Evolutionary conservation across 257 asterid genomes (phyloP), one percentile per base, ranked within the genome.

Genomic region (Leptodermis oblonga): DNA sequence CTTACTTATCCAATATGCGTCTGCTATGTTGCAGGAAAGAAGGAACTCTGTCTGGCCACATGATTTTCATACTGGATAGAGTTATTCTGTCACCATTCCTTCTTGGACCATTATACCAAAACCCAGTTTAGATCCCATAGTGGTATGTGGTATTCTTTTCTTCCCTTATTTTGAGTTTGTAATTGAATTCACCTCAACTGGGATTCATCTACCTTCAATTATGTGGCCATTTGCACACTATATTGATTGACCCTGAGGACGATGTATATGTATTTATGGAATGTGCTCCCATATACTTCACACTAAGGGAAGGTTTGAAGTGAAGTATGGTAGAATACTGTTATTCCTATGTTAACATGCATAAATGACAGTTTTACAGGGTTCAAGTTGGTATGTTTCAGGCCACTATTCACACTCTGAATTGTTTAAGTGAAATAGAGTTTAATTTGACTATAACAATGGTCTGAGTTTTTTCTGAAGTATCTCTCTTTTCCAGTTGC

Each of bases 311-410:
- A 65, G 37, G 25, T 64, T 42, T n/a, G n/a, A n/a, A n/a, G n/a
- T 64, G 53, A 26, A 28, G 36, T 14, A 17, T 18, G 18, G 23
- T 62, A 20, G 22, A 30, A 28, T 65, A 39, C 25, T 65, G 42
- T 66, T 66, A 9, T 46, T 4, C 22, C 18, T 3, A 46, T 49
- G 48, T 67, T 67, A 67, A 67, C 61, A 4, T 48, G 31, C 28
- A 37, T 36, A 46, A 67, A 48, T 64, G 74, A 78, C 91, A 90
- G 96, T 88, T 84, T 74, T 90, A 87, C 86, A 84, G 89, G 90
- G 92, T 90, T 78, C 84, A 74, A 76, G 85, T 90, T 36, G 97
- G 94, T 68, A 76, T 86, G n/a, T n/a, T n/a, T n/a, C n/a, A n/a
- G n/a, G n/a, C n/a, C n/a, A n/a, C n/a, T n/a, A n/a, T n/a, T n/a